Evolutionary conservation across 2,329 filamentous ascomycete species (phyloP).

Genomic region (Monosporascus sp.): DNA sequence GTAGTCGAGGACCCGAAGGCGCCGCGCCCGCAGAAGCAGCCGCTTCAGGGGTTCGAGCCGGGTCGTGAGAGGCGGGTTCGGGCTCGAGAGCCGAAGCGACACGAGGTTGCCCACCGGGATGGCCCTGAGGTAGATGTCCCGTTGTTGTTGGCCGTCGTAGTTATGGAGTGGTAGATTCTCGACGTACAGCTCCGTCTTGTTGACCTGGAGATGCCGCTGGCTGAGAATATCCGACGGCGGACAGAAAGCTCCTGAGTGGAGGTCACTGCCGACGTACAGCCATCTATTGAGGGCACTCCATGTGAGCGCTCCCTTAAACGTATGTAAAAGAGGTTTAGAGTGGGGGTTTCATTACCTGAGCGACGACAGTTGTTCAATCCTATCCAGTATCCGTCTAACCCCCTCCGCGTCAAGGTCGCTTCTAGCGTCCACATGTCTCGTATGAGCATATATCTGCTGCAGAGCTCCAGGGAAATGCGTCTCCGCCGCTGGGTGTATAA

Average conservation of each 20-base stretch:
- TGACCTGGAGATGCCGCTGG: conserved; percentile 21
- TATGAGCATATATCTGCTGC: conserved; percentile 31
- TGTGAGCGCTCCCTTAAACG: neutral
- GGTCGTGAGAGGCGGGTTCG: conserved; percentile 35
- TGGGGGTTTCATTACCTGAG: conserved; percentile 29
- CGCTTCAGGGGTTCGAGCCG: conserved; percentile 36
- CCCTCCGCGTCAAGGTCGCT: conserved; percentile 34
- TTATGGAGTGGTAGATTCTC: conserved; percentile 36
- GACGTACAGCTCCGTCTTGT: conserved; percentile 31
- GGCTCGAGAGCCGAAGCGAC: conserved; percentile 35
- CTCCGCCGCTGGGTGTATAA: conserved; percentile 31
- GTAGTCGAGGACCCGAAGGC: conserved; percentile 36
- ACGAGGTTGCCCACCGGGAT: conserved; percentile 34
- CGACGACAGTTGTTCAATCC: conserved; percentile 31
- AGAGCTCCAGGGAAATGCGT: conserved; percentile 27
- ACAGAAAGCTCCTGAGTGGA: conserved; percentile 26
- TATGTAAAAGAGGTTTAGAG: no score
- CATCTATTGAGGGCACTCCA: conserved; percentile 25
- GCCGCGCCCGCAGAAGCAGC: conserved; percentile 32
- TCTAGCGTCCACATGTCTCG: conserved; percentile 34
- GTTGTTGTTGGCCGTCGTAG: conserved; percentile 25
- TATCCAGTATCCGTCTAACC: conserved; percentile 30
- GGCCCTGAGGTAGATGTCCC: conserved; percentile 31
- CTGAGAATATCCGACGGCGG: conserved; percentile 35
- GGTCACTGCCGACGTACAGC: conserved; percentile 29